Base-by-base conservation (phyloP, 441 rosid species). In the Lepidium campestre region DNA sequence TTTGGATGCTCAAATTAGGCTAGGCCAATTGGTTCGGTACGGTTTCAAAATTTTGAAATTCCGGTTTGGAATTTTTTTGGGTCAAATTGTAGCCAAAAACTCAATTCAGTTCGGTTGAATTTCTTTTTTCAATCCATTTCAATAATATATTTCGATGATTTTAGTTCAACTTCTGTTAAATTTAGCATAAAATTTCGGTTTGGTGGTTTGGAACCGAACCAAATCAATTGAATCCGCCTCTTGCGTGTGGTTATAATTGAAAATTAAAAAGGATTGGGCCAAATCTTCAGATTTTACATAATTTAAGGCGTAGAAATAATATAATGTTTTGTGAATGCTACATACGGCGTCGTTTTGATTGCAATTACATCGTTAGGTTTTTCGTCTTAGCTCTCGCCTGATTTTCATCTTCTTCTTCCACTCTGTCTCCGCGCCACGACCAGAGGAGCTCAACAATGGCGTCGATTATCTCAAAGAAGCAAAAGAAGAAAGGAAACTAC, bases 381-480 rank as follows among this genome's bases (percentile, higher is more conserved):
- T 44, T 10, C 8, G 6, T 56, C 10, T 18, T 11, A 11, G 11
- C 35, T 48, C 71, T 31, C 18, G 8, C 4, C 63, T 53, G 18
- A 62, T 34, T 18, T 29, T 12, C 39, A 6, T 9, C 55, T n/a
- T 45, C 47, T 3, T 29, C 55, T 11, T 61, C 69, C 3, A 8
- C 56, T 32, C 35, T 3, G 39, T 67, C 54, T 46, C 69, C 65
- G 41, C 14, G 53, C 36, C 54, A 61, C 65, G 47, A 47, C 47
- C 23, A 57, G 57, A 50, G 58, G 14, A 57, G 34, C 67, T 65
- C 63, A 72, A 52, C 74, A 69, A 84, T 84, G 89, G 85, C 77
- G 76, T 73, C 89, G 5, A 68, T 57, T 11, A 57, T 31, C 52
- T 52, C 86, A 19, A 65, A 62, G 36, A 72, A 72, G 62, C 75